phyloP scores from a whole-genome alignment of 2,329 filamentous ascomycete species.

The Beauveria medogensis region DNA sequence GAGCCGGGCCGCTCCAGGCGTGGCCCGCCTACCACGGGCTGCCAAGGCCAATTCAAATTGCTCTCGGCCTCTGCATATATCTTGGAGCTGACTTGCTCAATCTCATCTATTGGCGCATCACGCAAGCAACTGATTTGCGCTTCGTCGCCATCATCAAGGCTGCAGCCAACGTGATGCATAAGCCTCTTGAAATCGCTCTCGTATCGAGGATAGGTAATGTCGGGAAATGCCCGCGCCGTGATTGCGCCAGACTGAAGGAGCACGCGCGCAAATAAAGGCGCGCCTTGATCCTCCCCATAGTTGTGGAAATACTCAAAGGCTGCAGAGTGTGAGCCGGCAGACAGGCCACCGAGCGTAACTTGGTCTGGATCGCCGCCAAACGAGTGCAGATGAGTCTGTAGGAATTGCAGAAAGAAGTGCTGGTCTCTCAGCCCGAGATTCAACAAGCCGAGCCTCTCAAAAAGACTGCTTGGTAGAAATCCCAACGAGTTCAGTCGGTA shows the following conservation, averaged over 20 bases:
- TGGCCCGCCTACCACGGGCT: conserved; percentile 36
- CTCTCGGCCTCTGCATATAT: conserved; percentile 30
- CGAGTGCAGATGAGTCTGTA: conserved; percentile 40
- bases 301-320: conserved; percentile 32
- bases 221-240: conserved; percentile 29
- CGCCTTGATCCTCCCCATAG: conserved; percentile 22
- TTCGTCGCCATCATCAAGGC: conserved; percentile 18
- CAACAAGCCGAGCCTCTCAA: conserved; percentile 28
- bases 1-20: conserved; percentile 40
- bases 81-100: conserved; percentile 29
- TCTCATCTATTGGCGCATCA: conserved; percentile 25
- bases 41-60: conserved; percentile 39
- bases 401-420: conserved; percentile 42
- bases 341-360: conserved; percentile 48
- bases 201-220: conserved; percentile 26
- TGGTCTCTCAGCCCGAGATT: conserved; percentile 50
- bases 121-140: conserved; percentile 32
- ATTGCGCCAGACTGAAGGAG: conserved; percentile 31
- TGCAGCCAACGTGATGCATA: conserved; percentile 22
- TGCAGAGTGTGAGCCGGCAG: conserved; percentile 38
- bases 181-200: conserved; percentile 24
- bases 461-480: conserved; percentile 33
- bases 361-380: conserved; percentile 46
- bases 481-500: conserved; percentile 33
- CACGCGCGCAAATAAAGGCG: conserved; percentile 25